Conservation (phyloP, 1,139 yeast genomes). For the Blastobotrys ciferrii region DNA sequence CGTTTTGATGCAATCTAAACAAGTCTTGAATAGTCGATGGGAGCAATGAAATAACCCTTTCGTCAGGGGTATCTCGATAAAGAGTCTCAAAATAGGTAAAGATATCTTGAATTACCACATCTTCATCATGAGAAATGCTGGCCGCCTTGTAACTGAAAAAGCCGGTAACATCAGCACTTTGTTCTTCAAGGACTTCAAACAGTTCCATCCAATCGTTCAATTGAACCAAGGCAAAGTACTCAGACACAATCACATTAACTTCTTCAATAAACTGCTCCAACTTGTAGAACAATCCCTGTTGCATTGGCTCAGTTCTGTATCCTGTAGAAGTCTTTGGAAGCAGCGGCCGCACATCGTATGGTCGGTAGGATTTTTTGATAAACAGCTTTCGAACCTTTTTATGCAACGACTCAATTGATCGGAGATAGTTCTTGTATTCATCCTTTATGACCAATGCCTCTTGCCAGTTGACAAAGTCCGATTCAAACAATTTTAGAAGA, state of each 20-base stretch:
- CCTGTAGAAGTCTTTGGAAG: constrained; percentile 28
- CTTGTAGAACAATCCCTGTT: constrained; percentile 24
- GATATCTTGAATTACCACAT: constrained; percentile 62
- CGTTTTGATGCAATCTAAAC: constrained; percentile 63
- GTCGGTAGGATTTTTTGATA: constrained; percentile 77
- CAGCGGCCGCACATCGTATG: constrained; percentile 44
- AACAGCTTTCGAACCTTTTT: constrained; percentile 69
- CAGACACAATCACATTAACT: constrained; percentile 61
- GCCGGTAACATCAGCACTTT: constrained; percentile 53
- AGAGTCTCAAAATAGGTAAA: constrained; percentile 68
- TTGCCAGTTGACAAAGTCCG: constrained; percentile 63
- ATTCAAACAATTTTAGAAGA: constrained; percentile 65
- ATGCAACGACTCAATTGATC: constrained; percentile 53
- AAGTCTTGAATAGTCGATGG: constrained; percentile 72
- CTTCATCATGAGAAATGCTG: constrained; percentile 43
- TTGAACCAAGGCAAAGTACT: constrained; percentile 58
- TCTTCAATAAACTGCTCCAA: constrained; percentile 59
- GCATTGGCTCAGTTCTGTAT: constrained; percentile 30
- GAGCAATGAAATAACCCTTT: constrained; percentile 50
- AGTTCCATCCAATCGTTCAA: constrained; percentile 78
- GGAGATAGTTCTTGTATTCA: constrained; percentile 34
- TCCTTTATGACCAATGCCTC: constrained; percentile 32
- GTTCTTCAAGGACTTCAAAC: constrained; percentile 70
- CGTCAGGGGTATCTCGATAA: constrained; percentile 39
- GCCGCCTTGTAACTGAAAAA: constrained; percentile 59